Evolutionary conservation across 2,329 filamentous ascomycete species (phyloP), one percentile per base, ranked within the genome.

Genomic region (Waltergamsia citrina): DNA sequence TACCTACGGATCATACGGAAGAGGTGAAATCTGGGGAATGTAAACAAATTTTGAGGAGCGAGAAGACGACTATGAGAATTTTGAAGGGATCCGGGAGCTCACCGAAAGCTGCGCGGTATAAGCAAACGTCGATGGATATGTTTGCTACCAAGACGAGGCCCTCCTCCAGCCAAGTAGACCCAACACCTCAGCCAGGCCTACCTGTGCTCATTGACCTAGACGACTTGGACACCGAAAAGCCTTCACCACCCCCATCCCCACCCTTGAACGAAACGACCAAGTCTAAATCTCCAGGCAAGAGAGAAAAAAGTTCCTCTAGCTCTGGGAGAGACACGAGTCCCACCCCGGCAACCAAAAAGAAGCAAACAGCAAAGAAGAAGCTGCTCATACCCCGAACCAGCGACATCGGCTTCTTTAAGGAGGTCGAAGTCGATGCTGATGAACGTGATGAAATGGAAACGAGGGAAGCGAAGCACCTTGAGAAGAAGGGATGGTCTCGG

Each of bases 341-440:
- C 17, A n/a, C 45, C 43, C 22, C 15, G 27, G 6, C 27, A 23
- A n/a, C 31, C 23, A 28, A 44, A 44, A 24, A 16, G 28, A 6
- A 22, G 22, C 12, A 22, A 12, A 33, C 15, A 18, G 7, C 37
- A 37, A 53, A 46, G 44, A 66, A 62, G 40, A 65, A 57, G 38
- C 39, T 63, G 10, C 52, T 60, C 38, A 42, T 60, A 23, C 58
- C 62, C 10, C 53, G 53, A 27, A 46, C 46, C 18, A 59, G 57
- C 29, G 46, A 47, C 11, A 45, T 46, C 6, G 63, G 63, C 4
- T 67, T 62, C 45, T 59, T 62, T 40, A 45, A 50, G 18, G 60
- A 25, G 14, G 21, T 40, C 5, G 35, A 37, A 18, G 34, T 37
- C 14, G 34, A 34, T 15, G 25, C 17, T 5, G 28, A 29, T 8